phyloP scores from a whole-genome alignment of 1,139 yeast genomes.

The Pneumocystis oryctolagi region DNA sequence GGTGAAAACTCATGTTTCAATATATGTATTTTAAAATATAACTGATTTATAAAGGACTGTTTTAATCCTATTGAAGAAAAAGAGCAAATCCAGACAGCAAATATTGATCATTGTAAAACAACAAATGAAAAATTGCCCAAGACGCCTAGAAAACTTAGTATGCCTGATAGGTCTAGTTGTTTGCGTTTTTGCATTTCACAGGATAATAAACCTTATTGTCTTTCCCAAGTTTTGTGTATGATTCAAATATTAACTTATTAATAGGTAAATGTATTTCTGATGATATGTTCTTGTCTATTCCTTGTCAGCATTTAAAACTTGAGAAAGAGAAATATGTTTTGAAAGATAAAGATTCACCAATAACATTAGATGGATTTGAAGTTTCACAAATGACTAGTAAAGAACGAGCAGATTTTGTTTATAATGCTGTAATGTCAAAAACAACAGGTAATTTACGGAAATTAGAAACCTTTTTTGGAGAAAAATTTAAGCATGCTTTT shows the following conservation, averaged over 20 bases:
- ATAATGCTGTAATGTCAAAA: conserved; percentile 9
- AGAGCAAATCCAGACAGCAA: conserved; percentile 59
- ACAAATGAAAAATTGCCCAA: conserved; percentile 66
- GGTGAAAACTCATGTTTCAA: not conserved
- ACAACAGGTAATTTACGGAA: conserved; percentile 8
- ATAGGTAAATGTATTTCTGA: conserved; percentile 40
- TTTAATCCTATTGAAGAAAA: conserved; percentile 40
- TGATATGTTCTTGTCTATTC: conserved; percentile 66
- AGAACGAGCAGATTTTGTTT: conserved; percentile 13
- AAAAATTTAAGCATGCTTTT: conserved; percentile 5
- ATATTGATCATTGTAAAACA: conserved; percentile 65
- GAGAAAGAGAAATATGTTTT: conserved; percentile 64
- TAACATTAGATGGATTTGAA: conserved; percentile 53
- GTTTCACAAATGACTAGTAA: conserved; percentile 35
- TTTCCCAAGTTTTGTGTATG: not conserved
- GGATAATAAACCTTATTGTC: conserved; percentile 14
- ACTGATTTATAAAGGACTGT: conserved; percentile 30
- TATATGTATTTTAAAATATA: not conserved
- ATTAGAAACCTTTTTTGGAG: conserved; percentile 12
- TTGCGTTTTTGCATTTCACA: conserved; percentile 39
- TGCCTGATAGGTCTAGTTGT: conserved; percentile 33
- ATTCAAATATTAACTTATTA: not conserved
- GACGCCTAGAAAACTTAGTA: conserved; percentile 38
- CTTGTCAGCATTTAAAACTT: conserved; percentile 56
- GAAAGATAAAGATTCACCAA: conserved; percentile 48